phyloP scores from a whole-genome alignment of 139 green algal genomes.

The Raphidocelis subcapitata region DNA sequence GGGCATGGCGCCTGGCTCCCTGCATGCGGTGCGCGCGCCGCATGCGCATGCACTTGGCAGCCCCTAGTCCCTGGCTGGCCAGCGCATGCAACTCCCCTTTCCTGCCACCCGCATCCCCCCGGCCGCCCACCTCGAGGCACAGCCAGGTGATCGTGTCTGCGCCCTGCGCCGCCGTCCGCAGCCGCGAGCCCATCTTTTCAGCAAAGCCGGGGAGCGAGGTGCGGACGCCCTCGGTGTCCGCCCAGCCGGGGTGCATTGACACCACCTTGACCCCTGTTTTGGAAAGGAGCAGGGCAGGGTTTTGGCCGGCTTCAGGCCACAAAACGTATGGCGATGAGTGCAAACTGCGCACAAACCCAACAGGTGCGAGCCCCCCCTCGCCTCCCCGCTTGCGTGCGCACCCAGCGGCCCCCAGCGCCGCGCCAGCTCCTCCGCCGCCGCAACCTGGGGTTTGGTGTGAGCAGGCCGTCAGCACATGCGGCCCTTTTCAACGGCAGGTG shows the following conservation, averaged over 20 bases:
- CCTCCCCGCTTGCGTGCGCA: too few species aligned
- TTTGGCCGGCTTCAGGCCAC: too few species aligned
- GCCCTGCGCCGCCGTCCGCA: slow-evolving; percentile 51
- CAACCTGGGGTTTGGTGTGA: too few species aligned
- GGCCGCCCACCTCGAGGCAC: slow-evolving; percentile 39
- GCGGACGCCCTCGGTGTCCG: slow-evolving; percentile 62
- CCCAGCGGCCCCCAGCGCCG: slow-evolving; percentile 1
- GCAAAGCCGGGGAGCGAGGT: slow-evolving; percentile 65
- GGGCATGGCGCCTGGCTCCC: background rate
- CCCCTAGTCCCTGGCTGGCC: background rate
- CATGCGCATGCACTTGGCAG: background rate
- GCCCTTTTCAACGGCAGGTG: background rate
- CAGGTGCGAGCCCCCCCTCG: too few species aligned
- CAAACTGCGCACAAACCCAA: too few species aligned
- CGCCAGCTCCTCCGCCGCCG: background rate
- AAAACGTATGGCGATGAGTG: too few species aligned
- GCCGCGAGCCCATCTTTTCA: slow-evolving; percentile 41
- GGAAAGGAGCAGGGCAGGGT: too few species aligned
- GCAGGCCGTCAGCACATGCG: too few species aligned
- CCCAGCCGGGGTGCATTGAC: slow-evolving; percentile 63
- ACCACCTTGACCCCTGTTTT: slow-evolving; percentile 36
- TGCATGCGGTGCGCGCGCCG: background rate
- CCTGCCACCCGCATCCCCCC: background rate
- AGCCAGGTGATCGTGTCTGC: slow-evolving; percentile 69
- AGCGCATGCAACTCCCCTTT: background rate